Percentiles rank a stretch among this genome's conserved stretches.
phyloP scores from a whole-genome alignment of 2,329 filamentous ascomycete genomes.

The Ascochyta lentis region DNA sequence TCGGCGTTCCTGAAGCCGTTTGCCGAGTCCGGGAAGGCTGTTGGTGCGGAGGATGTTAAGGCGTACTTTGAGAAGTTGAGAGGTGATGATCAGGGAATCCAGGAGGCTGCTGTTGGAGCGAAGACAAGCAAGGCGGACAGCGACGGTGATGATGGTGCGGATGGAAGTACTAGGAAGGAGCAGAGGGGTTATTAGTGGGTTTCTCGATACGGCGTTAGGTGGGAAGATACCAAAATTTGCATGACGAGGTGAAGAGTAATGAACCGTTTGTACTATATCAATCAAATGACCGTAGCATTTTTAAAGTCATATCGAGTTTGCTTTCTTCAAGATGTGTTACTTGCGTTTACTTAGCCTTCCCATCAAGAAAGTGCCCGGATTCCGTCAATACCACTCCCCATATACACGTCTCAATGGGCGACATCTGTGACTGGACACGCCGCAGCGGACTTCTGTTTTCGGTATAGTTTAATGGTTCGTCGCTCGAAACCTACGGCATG shows the following conservation, averaged over 20 bases:
- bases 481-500: no score
- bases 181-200: constrained; percentile 49
- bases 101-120: constrained; percentile 43
- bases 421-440: no score
- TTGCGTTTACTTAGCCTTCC: no score
- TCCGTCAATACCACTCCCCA: no score
- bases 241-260: constrained; percentile 2
- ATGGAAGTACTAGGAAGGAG: constrained; percentile 42
- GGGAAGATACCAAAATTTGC: constrained; percentile 1
- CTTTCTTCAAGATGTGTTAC: neutral
- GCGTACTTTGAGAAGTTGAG: constrained; percentile 92
- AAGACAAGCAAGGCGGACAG: constrained; percentile 39
- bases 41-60: constrained; percentile 95
- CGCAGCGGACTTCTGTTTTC: no score
- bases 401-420: no score
- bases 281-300: neutral
- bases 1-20: constrained; percentile 94
- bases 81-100: constrained; percentile 79
- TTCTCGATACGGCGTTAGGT: neutral
- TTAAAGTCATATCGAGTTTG: neutral
- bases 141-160: constrained; percentile 32
- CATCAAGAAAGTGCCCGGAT: no score
- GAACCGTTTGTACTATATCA: constrained; percentile 1
- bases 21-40: constrained; percentile 85
- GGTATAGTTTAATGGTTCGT: no score